Evolutionary conservation across 192 early-diverging fungal genomes (phyloP), one percentile per base, ranked within the genome.

Genomic region (Hyaloraphidium curvatum): DNA sequence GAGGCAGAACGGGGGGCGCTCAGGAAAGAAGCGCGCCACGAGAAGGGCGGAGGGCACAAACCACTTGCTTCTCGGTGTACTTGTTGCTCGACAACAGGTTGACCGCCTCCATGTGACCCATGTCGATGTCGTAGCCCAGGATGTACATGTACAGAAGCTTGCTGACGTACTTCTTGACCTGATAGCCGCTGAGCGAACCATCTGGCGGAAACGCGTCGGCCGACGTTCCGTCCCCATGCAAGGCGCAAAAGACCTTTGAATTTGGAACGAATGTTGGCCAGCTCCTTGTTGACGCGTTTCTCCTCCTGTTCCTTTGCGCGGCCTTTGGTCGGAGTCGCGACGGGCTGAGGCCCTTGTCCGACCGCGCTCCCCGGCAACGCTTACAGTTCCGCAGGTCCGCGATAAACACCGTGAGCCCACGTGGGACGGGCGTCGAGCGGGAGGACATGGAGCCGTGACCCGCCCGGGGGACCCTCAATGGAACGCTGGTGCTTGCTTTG

Each of bases 81-180:
- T 92, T 93, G 28, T 56, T 43, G 55, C 88, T 89, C 22, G 79
- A 80, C 48, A 96, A 76, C 43, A 99, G 70, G 53, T 89, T 84
- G 39, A 97, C 83, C 27, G 92, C 89, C 58, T 99, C 96, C 65
- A 86, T 73, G 61, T 96, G 90, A 35, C 96, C 96, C 75, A 99
- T 92, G 65, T 97, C 90, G 40, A 97, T 81, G 30, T 95, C 87
- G 80, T 87, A 97, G 11, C 96, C 96, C 30, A 96, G 80, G 60
- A 99, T 86, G 58, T 91, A 94, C 89, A 99, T 99, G 73, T 97
- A 99, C 39, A 99, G 62, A 16, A 99, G 74, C 67, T 99, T 99
- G 70, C 86, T 87, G 37, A 99, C 90, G 66, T 99, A 99, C 60
- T 99, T 99, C 71, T 94, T 96, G 71, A 91, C 91, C 64, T 99